Conservation (phyloP, 23 red algal genomes). For the Cyanidiococcus yangmingshanensis region DNA sequence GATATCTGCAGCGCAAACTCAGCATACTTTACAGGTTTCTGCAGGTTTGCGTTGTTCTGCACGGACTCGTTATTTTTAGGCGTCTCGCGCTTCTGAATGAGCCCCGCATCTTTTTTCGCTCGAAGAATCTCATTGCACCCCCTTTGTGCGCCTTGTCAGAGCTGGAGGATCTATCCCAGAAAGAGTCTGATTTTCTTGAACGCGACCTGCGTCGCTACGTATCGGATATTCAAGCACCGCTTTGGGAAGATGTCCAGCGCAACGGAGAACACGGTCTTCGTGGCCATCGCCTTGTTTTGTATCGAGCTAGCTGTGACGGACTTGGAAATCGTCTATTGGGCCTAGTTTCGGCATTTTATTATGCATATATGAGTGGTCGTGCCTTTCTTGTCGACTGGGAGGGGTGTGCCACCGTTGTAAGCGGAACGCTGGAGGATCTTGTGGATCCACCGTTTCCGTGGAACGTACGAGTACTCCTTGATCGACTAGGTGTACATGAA, state of each 20-base stretch:
- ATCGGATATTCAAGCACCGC: not conserved
- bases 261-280: not conserved
- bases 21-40: not conserved
- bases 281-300: not conserved
- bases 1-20: no score
- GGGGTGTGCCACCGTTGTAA: conserved; percentile 13
- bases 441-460: conserved; percentile 13
- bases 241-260: not conserved
- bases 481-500: not conserved
- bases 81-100: not conserved
- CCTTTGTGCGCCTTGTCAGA: not conserved
- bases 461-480: not conserved
- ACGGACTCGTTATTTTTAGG: not conserved
- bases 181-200: not conserved
- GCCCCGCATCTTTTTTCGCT: not conserved
- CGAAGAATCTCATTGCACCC: not conserved
- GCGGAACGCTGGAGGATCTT: conserved; percentile 18
- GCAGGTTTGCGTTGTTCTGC: not conserved
- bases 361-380: conserved; percentile 21
- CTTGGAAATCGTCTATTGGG: conserved; percentile 25
- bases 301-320: conserved; percentile 24
- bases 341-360: conserved; percentile 27
- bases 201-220: not conserved
- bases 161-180: not conserved
- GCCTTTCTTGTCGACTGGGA: conserved; percentile 27